A percentile compares a stretch with the other conserved stretches of the same genome.
These are phyloP conservation scores for Boletus subcaerulescens DNA, from an alignment of 768 basidiomycete genomes.

Conservation along the genomic window DNA sequence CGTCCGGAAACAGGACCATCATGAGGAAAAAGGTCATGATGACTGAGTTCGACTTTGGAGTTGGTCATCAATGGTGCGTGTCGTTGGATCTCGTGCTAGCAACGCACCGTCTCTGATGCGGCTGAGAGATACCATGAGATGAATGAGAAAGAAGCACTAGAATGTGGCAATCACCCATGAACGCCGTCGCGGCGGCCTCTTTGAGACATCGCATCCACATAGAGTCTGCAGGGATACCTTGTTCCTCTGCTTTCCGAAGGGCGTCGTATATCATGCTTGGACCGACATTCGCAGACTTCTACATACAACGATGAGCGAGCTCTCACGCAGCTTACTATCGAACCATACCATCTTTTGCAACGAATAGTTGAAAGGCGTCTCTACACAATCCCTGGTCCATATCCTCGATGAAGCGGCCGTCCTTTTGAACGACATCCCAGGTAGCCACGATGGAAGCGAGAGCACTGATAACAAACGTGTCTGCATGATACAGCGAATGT, in stretches of 20 bases:
- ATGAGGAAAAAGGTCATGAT: slow-evolving; percentile 7
- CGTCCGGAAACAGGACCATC: slow-evolving; percentile 9
- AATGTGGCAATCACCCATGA: slow-evolving; percentile 3
- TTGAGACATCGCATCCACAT: slow-evolving; percentile 4
- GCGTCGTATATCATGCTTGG: slow-evolving; percentile 7
- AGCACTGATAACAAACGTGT: neutral
- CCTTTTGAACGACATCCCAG: slow-evolving; percentile 11
- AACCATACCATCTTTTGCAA: slow-evolving; percentile 7
- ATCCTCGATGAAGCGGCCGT: neutral
- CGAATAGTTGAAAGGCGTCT: slow-evolving; percentile 6
- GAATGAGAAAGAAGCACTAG: neutral
- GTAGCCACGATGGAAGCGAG: slow-evolving; percentile 10
- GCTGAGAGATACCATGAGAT: neutral
- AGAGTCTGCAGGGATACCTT: neutral
- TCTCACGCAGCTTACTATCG: neutral
- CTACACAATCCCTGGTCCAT: slow-evolving; percentile 8
- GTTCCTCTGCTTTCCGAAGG: slow-evolving; percentile 2
- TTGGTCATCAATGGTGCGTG: neutral
- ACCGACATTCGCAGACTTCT: slow-evolving; percentile 3
- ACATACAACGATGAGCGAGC: neutral
- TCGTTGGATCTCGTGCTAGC: neutral
- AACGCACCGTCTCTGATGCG: slow-evolving; percentile 15
- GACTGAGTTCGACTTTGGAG: slow-evolving; percentile 20
- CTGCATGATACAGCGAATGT: neutral
- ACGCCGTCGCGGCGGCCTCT: slow-evolving; percentile 12